Conservation (phyloP, 73 alveolate species). For the Durusdinium trenchii region DNA sequence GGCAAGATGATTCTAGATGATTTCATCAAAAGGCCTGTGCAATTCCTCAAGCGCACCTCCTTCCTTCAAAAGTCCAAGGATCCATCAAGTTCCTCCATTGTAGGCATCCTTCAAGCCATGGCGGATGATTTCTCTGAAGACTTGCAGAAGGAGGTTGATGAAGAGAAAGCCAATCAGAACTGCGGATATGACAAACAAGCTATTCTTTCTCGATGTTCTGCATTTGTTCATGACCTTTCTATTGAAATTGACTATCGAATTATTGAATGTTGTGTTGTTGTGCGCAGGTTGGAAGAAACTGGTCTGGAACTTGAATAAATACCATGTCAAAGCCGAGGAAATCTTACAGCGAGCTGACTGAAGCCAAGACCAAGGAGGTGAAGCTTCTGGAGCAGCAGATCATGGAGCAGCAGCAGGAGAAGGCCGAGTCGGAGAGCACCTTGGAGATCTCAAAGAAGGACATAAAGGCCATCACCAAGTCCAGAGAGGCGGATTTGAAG, state of each 20-base stretch:
- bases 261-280: too few relatives aligned
- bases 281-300: too few relatives aligned
- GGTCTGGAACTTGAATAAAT: not conserved
- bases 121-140: conserved; percentile 33
- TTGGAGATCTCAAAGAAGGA: conserved; percentile 37
- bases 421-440: conserved; percentile 35
- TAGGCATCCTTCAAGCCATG: conserved; percentile 30
- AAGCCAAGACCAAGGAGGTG: conserved; percentile 21
- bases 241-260: too few relatives aligned
- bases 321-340: not conserved
- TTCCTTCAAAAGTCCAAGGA: not conserved
- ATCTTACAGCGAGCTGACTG: conserved; percentile 21
- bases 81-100: not conserved
- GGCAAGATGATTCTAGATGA: conserved; percentile 1
- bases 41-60: not conserved
- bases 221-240: too few relatives aligned
- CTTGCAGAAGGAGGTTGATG: conserved; percentile 29
- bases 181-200: too few relatives aligned
- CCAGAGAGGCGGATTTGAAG: conserved; percentile 14
- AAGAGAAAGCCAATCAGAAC: conserved; percentile 13
- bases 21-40: conserved; percentile 25
- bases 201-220: too few relatives aligned
- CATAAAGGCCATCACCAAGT: conserved; percentile 22
- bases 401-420: conserved; percentile 13
- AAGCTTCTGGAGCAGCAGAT: conserved; percentile 13